A percentile compares a stretch with the other conserved stretches of the same genome.
phyloP scores from a whole-genome alignment of 495 filamentous ascomycete species.

The Talaromyces adpressus region DNA sequence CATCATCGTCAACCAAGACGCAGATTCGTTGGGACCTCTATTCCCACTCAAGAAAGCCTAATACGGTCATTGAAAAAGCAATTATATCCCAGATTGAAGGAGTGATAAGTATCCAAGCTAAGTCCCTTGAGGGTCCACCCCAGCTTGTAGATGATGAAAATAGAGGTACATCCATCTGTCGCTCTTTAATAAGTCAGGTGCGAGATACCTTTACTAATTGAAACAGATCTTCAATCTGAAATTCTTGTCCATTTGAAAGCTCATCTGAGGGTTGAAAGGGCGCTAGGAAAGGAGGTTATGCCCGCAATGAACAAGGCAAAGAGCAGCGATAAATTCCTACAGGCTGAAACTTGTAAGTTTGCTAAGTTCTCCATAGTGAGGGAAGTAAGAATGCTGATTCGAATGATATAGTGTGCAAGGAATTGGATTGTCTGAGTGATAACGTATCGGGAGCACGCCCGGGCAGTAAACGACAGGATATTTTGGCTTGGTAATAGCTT shows the following conservation, averaged over 20 bases:
- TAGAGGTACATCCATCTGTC: neutral
- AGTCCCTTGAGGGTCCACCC: neutral
- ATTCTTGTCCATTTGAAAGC: neutral
- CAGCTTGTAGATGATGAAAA: neutral
- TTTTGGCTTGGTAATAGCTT: constrained; percentile 4
- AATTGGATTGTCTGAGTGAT: constrained; percentile 3
- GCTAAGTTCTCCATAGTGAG: neutral
- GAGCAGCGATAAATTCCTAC: constrained; percentile 2
- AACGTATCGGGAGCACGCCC: too few species aligned
- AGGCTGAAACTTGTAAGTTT: constrained; percentile 7
- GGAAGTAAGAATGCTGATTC: neutral
- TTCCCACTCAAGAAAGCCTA: neutral
- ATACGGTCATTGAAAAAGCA: neutral
- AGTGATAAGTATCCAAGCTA: neutral
- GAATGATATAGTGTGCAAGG: neutral
- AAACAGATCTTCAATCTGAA: neutral
- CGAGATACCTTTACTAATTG: neutral
- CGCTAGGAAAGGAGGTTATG: neutral
- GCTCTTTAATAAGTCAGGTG: neutral
- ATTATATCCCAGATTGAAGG: neutral
- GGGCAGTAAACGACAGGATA: neutral
- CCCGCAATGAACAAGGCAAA: neutral
- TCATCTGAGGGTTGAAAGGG: neutral
- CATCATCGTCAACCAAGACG: constrained; percentile 14
- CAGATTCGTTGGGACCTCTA: constrained; percentile 18